Evolutionary conservation across 352 stramenopile genomes (phyloP).

Genomic region (Phytophthora ramorum): DNA sequence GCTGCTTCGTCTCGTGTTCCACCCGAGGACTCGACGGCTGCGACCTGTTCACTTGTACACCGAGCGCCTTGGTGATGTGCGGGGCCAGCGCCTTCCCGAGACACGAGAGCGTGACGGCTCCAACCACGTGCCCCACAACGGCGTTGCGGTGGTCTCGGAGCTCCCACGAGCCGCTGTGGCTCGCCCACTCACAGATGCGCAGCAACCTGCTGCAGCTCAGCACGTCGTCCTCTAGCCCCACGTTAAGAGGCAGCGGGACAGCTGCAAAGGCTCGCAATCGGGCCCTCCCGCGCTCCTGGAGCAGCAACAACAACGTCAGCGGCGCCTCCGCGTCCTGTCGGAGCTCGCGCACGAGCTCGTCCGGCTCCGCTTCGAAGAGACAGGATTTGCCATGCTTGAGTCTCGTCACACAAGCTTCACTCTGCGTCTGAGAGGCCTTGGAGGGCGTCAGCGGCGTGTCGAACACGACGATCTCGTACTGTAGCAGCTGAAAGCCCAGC

Average conservation of each 20-base stretch:
- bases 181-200: constrained; percentile 57
- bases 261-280: constrained; percentile 45
- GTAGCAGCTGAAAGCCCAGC: constrained; percentile 55
- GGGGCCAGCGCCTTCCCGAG: constrained; percentile 48
- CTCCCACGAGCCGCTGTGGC: constrained; percentile 41
- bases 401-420: constrained; percentile 9
- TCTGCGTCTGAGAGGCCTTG: not conserved
- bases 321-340: constrained; percentile 30
- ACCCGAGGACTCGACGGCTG: constrained; percentile 11
- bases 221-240: constrained; percentile 18
- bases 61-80: constrained; percentile 40
- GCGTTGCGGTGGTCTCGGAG: constrained; percentile 39
- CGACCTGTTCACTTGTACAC: constrained; percentile 36
- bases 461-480: constrained; percentile 63
- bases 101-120: constrained; percentile 51
- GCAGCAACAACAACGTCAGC: constrained; percentile 47
- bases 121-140: constrained; percentile 29
- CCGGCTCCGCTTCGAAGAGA: constrained; percentile 51
- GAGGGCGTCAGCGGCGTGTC: constrained; percentile 14
- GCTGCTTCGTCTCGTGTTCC: constrained; percentile 7
- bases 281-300: constrained; percentile 38
- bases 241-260: constrained; percentile 40
- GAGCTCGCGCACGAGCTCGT: constrained; percentile 35
- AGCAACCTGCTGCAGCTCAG: constrained; percentile 11
- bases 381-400: constrained; percentile 54